These are phyloP conservation scores for Fusarium sambucinum DNA, from an alignment of 2,329 filamentous ascomycete genomes.

Conservation along the genomic window DNA sequence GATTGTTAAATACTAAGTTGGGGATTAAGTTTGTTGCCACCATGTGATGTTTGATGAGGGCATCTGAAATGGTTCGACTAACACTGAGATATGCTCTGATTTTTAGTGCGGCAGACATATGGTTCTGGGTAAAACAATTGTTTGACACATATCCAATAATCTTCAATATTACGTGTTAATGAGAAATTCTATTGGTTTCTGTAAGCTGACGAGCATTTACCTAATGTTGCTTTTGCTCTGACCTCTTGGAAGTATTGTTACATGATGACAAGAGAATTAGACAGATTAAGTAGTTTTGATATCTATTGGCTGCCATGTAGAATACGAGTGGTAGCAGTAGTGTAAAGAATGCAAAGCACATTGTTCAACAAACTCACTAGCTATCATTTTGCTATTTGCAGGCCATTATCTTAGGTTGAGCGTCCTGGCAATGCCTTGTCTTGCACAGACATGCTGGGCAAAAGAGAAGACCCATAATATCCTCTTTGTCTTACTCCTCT, in stretches of 20 bases:
- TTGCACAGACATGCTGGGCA: conserved; percentile 11
- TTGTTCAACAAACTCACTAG: neutral
- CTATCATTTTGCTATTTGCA: neutral
- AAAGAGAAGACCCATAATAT: conserved; percentile 13
- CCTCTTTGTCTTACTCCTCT: conserved; percentile 19
- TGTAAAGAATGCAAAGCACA: neutral
- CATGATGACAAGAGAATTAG: neutral
- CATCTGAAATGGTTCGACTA: conserved; percentile 43
- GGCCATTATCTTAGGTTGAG: conserved; percentile 4
- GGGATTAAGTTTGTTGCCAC: conserved; percentile 37
- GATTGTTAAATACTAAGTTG: conserved; percentile 26
- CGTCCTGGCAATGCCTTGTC: neutral
- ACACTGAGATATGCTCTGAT: conserved; percentile 42
- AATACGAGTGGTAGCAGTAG: neutral
- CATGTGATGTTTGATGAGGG: conserved; percentile 28
- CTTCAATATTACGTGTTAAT: neutral
- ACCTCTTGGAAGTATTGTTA: neutral
- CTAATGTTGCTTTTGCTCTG: conserved; percentile 1
- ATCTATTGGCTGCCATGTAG: neutral
- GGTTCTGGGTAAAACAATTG: neutral
- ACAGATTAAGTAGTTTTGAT: neutral
- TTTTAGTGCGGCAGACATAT: conserved; percentile 17
- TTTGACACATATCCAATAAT: neutral
- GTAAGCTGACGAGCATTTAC: neutral
- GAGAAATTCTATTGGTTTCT: neutral